Percentiles rank a stretch among this genome's conserved stretches.
phyloP scores from a whole-genome alignment of 2,329 filamentous ascomycete species.

The Penicillium sp. region DNA sequence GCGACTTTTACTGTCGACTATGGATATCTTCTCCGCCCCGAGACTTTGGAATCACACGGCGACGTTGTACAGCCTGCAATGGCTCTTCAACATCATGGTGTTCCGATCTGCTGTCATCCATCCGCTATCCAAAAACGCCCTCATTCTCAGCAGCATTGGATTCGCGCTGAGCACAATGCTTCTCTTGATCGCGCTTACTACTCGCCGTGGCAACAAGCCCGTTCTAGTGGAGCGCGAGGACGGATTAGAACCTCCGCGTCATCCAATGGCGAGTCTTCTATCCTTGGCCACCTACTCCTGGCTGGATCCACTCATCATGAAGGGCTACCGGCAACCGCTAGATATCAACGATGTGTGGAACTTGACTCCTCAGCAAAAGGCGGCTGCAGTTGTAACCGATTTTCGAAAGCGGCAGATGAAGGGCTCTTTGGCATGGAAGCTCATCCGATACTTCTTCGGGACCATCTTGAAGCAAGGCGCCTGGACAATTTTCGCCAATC shows the following conservation, averaged over 20 bases:
- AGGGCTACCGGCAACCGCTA: slow-evolving; percentile 80
- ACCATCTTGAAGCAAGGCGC: slow-evolving; percentile 73
- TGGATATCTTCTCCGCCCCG: slow-evolving; percentile 66
- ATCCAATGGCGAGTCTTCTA: slow-evolving; percentile 84
- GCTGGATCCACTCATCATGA: slow-evolving; percentile 86
- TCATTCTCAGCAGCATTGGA: slow-evolving; percentile 68
- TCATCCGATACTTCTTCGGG: slow-evolving; percentile 80
- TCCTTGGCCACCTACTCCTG: slow-evolving; percentile 86
- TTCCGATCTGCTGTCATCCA: slow-evolving; percentile 87
- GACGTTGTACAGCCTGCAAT: slow-evolving; percentile 76
- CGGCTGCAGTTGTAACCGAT: slow-evolving; percentile 72
- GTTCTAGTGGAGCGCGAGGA: slow-evolving; percentile 88
- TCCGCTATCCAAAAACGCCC: slow-evolving; percentile 62
- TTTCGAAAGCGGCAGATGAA: slow-evolving; percentile 87
- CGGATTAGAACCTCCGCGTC: slow-evolving; percentile 79
- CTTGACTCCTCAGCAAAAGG: slow-evolving; percentile 82
- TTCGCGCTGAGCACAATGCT: slow-evolving; percentile 75
- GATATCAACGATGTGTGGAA: slow-evolving; percentile 92
- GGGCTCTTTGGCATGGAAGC: slow-evolving; percentile 72
- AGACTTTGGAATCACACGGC: slow-evolving; percentile 92
- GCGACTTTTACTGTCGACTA: slow-evolving; percentile 64
- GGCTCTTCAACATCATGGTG: slow-evolving; percentile 71
- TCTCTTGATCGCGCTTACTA: slow-evolving; percentile 73
- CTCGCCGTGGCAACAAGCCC: slow-evolving; percentile 87
- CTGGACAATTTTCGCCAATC: slow-evolving; percentile 75